Evolutionary conservation across 1,284 basidiomycete genomes (phyloP).

Genomic region (Boletus austroedulis): DNA sequence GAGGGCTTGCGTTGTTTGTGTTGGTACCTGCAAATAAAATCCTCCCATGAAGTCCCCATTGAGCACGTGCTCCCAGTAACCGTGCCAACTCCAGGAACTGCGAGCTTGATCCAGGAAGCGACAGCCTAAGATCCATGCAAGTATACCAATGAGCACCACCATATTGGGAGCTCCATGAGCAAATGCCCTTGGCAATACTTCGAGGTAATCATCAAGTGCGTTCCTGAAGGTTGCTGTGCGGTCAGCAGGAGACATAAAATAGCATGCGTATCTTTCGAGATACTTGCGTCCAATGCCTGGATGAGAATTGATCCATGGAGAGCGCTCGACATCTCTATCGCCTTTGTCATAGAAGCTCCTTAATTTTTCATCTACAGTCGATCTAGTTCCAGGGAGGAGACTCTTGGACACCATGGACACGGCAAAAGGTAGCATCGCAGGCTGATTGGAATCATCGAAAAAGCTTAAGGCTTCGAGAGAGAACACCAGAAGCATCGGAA

Average conservation of each 20-base stretch:
- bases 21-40: neutral
- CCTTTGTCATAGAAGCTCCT: neutral
- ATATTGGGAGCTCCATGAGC: neutral
- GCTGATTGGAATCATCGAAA: neutral
- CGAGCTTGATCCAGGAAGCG: neutral
- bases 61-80: neutral
- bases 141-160: neutral
- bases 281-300: neutral
- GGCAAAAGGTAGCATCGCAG: neutral
- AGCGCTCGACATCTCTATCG: constrained; percentile 1
- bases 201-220: neutral
- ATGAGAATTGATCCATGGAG: constrained; percentile 2
- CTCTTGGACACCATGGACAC: constrained; percentile 1
- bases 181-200: neutral
- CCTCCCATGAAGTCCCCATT: neutral
- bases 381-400: neutral
- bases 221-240: neutral
- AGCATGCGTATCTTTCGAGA: neutral
- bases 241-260: neutral
- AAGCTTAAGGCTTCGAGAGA: constrained; percentile 1
- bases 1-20: neutral
- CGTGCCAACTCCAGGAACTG: neutral
- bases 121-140: neutral
- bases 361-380: neutral
- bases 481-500: neutral